A percentile compares a stretch with the other conserved stretches of the same genome.
Conservation (phyloP, 1,284 basidiomycete species). For the Tilletia setariae region DNA sequence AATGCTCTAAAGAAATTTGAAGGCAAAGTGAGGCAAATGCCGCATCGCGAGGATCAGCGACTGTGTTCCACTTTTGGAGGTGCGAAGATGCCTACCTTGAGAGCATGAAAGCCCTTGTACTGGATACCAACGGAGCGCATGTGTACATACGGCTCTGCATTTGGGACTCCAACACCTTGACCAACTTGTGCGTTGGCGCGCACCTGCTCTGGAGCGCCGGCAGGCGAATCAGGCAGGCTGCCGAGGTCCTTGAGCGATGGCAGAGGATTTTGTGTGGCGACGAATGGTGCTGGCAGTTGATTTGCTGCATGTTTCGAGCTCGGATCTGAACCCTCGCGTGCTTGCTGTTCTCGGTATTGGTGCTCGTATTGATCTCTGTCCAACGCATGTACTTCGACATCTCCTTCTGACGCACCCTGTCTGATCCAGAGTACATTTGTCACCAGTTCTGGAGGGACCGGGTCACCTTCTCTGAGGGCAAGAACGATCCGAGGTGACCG, state of each 20-base stretch:
- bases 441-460: constrained; percentile 72
- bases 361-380: constrained; percentile 1
- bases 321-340: too few species aligned
- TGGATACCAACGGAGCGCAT: constrained; percentile 69
- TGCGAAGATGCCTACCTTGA: constrained; percentile 34
- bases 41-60: constrained; percentile 3
- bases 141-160: constrained; percentile 58
- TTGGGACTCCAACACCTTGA: background rate
- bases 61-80: background rate
- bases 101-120: constrained; percentile 67
- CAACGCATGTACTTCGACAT: background rate
- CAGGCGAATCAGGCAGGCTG: background rate
- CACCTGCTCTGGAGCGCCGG: constrained; percentile 3
- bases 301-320: background rate
- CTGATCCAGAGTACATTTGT: constrained; percentile 68
- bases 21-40: too few species aligned
- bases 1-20: constrained; percentile 18
- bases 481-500: constrained; percentile 65
- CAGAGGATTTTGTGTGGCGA: background rate
- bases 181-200: background rate
- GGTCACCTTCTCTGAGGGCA: constrained; percentile 74
- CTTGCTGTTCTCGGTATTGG: background rate
- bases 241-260: background rate
- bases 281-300: background rate
- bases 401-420: constrained; percentile 41